phyloP scores from a whole-genome alignment of 2,329 filamentous ascomycete genomes.

The Intubia oerlemansii region DNA sequence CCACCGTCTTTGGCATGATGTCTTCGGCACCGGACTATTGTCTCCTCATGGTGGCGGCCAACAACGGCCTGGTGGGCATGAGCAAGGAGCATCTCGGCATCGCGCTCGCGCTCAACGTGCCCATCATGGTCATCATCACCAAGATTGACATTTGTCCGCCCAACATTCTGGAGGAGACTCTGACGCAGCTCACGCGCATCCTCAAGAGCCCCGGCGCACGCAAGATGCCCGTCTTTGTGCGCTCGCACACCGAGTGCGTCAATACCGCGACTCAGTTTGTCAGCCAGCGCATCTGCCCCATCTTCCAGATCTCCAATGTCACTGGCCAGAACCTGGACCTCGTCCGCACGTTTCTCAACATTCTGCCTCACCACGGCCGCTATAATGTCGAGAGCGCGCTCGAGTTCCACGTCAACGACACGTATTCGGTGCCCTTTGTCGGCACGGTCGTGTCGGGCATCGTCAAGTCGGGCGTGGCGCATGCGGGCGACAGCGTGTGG shows the following conservation, averaged over 20 bases:
- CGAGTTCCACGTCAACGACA: conserved; percentile 92
- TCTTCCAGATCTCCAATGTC: conserved; percentile 97
- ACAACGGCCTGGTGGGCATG: conserved; percentile 95
- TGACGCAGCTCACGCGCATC: conserved; percentile 78
- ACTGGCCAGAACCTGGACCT: conserved; percentile 81
- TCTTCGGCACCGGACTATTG: conserved; percentile 96
- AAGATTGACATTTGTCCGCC: conserved; percentile 98
- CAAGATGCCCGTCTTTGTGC: conserved; percentile 94
- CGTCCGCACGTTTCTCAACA: conserved; percentile 83
- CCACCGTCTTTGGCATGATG: conserved; percentile 85
- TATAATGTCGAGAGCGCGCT: conserved; percentile 78
- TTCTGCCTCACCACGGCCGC: conserved; percentile 80
- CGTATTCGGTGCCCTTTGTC: conserved; percentile 91
- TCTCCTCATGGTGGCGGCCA: conserved; percentile 92
- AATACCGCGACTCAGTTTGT: conserved; percentile 94
- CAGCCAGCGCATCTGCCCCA: conserved; percentile 81
- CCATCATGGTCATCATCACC: conserved; percentile 92
- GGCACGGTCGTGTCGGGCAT: conserved; percentile 93
- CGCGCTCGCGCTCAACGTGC: conserved; percentile 81
- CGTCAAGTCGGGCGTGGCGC: conserved; percentile 69
- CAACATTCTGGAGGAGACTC: conserved; percentile 82
- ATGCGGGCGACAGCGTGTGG: conserved; percentile 73
- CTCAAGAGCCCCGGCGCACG: conserved; percentile 81
- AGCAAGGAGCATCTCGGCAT: conserved; percentile 96
- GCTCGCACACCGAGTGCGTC: conserved; percentile 74